phyloP scores from a whole-genome alignment of 306 rosid species.

The Abrus pulchellus region DNA sequence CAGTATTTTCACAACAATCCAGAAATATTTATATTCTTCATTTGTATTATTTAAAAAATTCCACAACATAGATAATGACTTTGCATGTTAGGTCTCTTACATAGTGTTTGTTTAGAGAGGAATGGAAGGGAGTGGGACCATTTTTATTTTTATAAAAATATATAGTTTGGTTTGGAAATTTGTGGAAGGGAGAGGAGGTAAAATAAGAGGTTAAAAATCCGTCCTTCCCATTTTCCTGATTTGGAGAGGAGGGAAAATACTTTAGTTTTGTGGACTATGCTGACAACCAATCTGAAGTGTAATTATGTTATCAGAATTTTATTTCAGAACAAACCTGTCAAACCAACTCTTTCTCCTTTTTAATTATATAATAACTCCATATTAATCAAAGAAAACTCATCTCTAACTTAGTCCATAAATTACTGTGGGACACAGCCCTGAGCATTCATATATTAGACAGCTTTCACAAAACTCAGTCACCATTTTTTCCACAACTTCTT shows the following conservation, averaged over 20 bases:
- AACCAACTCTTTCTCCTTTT: slow-evolving; percentile 19
- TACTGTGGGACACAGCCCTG: neutral
- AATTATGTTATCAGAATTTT: neutral
- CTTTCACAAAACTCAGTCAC: neutral
- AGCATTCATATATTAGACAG: neutral
- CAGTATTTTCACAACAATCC: too few relatives aligned
- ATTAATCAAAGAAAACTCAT: neutral
- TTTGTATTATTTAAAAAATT: too few relatives aligned
- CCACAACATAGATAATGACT: too few relatives aligned
- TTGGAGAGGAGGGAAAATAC: neutral
- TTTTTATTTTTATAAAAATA: too few relatives aligned
- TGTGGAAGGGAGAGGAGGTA: neutral
- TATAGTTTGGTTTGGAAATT: too few relatives aligned
- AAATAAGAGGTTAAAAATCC: neutral
- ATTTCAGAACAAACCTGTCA: slow-evolving; percentile 22
- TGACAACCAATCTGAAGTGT: neutral
- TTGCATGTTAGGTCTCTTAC: slow-evolving; percentile 3
- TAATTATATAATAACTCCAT: neutral
- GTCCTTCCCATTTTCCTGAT: neutral
- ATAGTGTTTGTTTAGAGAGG: neutral
- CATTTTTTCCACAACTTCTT: neutral
- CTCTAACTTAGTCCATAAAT: neutral
- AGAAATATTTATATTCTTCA: too few relatives aligned
- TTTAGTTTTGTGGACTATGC: neutral
- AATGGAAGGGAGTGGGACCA: neutral